These are phyloP conservation scores for Lachancea meyersii DNA, from an alignment of 805 yeast genomes.

Conservation along the genomic window DNA sequence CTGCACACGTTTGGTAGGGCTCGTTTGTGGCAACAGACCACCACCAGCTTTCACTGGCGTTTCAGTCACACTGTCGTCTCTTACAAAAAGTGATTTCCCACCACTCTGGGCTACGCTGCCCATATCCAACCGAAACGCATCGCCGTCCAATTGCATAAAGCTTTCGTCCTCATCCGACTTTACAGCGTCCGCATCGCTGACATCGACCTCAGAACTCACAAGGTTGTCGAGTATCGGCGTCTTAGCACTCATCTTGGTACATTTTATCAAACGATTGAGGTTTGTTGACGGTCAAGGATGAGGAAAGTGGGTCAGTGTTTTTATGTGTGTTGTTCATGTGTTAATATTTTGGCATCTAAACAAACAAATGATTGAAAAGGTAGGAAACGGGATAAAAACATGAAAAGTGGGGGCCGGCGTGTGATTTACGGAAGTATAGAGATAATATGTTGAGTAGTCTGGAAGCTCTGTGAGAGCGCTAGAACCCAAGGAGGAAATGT, in stretches of 20 bases:
- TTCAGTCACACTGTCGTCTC: slow-evolving; percentile 2
- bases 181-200: background rate
- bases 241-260: slow-evolving; percentile 1
- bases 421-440: background rate
- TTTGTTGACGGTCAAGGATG: background rate
- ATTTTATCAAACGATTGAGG: background rate
- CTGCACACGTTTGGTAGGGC: slow-evolving; percentile 9
- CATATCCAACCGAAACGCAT: slow-evolving; percentile 8
- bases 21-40: background rate
- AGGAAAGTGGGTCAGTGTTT: background rate
- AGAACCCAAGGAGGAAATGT: too few species aligned
- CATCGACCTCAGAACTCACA: background rate
- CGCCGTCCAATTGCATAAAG: slow-evolving; percentile 8
- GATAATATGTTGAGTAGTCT: too few species aligned
- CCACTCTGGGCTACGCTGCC: background rate
- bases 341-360: background rate
- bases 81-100: slow-evolving; percentile 4
- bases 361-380: background rate
- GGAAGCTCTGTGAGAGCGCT: too few species aligned
- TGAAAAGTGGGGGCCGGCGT: background rate
- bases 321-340: background rate
- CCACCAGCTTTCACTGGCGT: background rate
- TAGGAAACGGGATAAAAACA: background rate
- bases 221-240: slow-evolving; percentile 1
- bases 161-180: slow-evolving; percentile 6